Evolutionary conservation across 148 eudicot species (phyloP).

Genomic region (Beta vulgaris): DNA sequence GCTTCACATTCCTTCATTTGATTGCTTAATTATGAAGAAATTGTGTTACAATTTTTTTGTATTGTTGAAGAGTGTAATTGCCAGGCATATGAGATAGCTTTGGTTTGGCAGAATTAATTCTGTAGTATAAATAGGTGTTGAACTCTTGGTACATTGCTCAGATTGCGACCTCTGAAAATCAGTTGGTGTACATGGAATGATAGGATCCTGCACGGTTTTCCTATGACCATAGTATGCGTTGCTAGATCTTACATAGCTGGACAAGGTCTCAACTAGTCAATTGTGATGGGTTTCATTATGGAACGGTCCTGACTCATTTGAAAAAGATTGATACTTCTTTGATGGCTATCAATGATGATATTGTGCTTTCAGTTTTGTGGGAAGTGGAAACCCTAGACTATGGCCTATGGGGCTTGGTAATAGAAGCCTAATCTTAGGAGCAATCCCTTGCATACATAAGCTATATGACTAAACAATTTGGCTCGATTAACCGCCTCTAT

Average conservation of each 20-base stretch:
- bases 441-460: background rate
- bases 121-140: background rate
- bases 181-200: background rate
- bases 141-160: background rate
- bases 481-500: background rate
- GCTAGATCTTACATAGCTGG: background rate
- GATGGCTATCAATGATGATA: background rate
- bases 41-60: background rate
- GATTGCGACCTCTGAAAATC: background rate
- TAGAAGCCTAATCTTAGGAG: background rate
- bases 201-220: background rate
- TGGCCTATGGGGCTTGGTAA: background rate
- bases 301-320: background rate
- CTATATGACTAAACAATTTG: background rate
- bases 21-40: background rate
- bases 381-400: background rate
- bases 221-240: background rate
- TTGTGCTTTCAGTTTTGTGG: background rate
- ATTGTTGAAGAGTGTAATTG: background rate
- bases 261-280: background rate
- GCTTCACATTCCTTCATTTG: background rate
- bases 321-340: background rate
- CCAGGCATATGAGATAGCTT: background rate
- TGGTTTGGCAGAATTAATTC: background rate
- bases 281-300: background rate